phyloP scores from a whole-genome alignment of 176 grass and related monocot species.

The Chrysopogon serrulatus region DNA sequence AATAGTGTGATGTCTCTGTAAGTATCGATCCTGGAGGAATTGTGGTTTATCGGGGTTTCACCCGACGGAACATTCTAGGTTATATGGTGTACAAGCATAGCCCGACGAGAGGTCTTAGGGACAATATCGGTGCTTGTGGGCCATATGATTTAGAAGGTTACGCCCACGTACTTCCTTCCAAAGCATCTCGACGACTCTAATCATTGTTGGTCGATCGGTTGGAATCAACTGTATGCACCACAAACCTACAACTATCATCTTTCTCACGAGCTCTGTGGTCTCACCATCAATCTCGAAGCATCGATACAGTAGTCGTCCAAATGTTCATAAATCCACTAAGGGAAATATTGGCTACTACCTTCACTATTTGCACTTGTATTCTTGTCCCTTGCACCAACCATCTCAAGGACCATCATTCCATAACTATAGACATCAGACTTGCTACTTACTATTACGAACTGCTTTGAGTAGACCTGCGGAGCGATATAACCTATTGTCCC shows the following conservation, averaged over 20 bases:
- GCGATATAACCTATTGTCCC: conserved; percentile 35
- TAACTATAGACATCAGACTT: conserved; percentile 41
- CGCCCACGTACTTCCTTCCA: conserved; percentile 29
- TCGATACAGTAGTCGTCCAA: background rate
- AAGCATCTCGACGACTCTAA: conserved; percentile 47
- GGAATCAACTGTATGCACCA: conserved; percentile 51
- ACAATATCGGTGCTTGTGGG: too few species aligned
- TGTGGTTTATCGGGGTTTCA: too few species aligned
- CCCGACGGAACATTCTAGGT: too few species aligned
- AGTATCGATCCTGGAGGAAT: too few species aligned
- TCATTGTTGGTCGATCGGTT: conserved; percentile 37
- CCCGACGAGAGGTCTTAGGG: too few species aligned
- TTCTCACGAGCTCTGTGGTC: conserved; percentile 25
- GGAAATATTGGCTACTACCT: conserved; percentile 33
- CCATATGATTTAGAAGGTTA: too few species aligned
- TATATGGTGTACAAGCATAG: too few species aligned
- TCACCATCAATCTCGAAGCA: conserved; percentile 8
- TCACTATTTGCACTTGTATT: background rate
- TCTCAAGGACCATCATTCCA: conserved; percentile 45
- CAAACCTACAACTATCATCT: conserved; percentile 42
- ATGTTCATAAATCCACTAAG: conserved; percentile 31
- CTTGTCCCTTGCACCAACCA: conserved; percentile 31
- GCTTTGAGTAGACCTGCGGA: conserved; percentile 21
- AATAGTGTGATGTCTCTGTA: too few species aligned
- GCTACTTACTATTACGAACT: conserved; percentile 19